Conservation (phyloP, 148 eudicot species). For the Diospyros kaki region DNA sequence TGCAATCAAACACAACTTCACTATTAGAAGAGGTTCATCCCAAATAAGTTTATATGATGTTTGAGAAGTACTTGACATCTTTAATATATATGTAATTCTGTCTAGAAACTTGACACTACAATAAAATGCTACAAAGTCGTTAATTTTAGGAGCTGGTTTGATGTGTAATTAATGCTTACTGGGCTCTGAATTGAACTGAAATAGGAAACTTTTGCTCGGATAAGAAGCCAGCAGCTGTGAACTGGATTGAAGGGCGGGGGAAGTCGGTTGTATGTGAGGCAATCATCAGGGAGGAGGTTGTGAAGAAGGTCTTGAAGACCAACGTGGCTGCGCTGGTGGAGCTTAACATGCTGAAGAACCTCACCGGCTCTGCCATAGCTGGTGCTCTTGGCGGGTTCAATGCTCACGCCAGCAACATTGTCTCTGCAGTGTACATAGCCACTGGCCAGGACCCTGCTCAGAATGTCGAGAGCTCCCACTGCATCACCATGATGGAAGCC, state of each 20-base stretch:
- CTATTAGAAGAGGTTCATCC: too few relatives aligned
- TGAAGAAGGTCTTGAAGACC: conserved; percentile 40
- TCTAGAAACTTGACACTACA: too few relatives aligned
- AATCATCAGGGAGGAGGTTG: conserved; percentile 38
- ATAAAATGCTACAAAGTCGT: too few relatives aligned
- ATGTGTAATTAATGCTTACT: background rate
- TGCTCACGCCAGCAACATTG: conserved; percentile 47
- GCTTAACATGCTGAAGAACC: conserved; percentile 55
- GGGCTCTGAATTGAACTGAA: background rate
- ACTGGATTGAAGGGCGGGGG: conserved; percentile 49
- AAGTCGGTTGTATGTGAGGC: conserved; percentile 46
- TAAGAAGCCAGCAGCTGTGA: conserved; percentile 49
- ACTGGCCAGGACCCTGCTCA: conserved; percentile 53
- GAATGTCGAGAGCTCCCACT: conserved; percentile 47
- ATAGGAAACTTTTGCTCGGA: conserved; percentile 48
- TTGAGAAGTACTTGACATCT: too few relatives aligned
- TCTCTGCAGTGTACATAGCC: conserved; percentile 41
- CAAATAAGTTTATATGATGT: too few relatives aligned
- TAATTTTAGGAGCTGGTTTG: too few relatives aligned
- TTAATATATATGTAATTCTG: too few relatives aligned
- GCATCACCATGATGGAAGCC: conserved; percentile 50
- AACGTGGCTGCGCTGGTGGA: conserved; percentile 36
- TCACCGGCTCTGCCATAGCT: conserved; percentile 46
- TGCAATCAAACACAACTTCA: too few relatives aligned
- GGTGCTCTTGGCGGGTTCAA: conserved; percentile 51